Base-by-base conservation (phyloP, 2,329 filamentous ascomycete genomes). In the Fusarium acutatum region DNA sequence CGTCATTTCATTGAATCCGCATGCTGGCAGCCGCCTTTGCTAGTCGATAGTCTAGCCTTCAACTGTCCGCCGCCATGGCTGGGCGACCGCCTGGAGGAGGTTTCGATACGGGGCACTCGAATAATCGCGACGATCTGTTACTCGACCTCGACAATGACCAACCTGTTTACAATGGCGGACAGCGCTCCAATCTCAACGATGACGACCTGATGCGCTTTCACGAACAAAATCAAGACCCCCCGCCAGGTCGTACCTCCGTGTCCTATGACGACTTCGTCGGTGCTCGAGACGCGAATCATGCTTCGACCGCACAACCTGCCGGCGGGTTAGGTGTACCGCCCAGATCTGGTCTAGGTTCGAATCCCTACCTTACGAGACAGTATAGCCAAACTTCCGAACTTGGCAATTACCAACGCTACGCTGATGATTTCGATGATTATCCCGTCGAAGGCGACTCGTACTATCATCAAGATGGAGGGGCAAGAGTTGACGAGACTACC, bases 191-290 rank as follows among this genome's bases (percentile, higher is more conserved):
- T n/a, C 86, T 93, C 69, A 92, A 92, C 81, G 95, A 97, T 81
- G 93, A 97, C 75, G 91, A 95, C 74, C 86, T 97, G 53, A 85
- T 96, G 79, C 89, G 91, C 80, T 90, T 90, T 74, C 95, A 94
- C 84, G 89, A 93, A 79, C 90, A 92, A 79, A 88, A 93, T 78
- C 89, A 93, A 74, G 85, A 88, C 76, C 85, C 88, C 52, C 85
- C 88, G 46, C 88, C 89, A 70, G 77, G 90, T 64, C 93, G 96
- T 75, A 94, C 95, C 59, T 98, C 95, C 32, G 91, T 96, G 59
- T 97, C 95, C 66, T 98, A 98, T 83, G 96, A 98, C 86, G 93
- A 96, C 78, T 98, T 98, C 81, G 92, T 98, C 71, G 96, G 96
- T 73, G 91, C 87, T 56, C 85, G 86, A 72, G 86, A 86, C 69